Evolutionary conservation across 2,329 filamentous ascomycete genomes (phyloP).

Genomic region (Sordariomycetes sp.): DNA sequence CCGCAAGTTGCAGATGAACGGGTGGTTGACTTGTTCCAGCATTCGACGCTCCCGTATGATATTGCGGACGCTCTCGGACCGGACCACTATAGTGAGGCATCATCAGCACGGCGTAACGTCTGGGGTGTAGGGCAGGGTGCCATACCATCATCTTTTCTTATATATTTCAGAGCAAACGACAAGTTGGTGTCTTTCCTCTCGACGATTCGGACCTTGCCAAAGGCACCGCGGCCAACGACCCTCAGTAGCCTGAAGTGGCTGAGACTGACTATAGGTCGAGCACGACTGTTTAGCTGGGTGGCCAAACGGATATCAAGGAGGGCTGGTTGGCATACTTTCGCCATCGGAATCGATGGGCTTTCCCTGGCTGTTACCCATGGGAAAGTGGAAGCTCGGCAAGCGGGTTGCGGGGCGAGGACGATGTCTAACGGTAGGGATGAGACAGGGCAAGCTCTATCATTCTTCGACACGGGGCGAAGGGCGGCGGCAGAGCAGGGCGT

Average conservation of each 20-base stretch:
- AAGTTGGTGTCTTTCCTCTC: slow-evolving; percentile 92
- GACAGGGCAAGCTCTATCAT: background rate
- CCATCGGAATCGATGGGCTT: slow-evolving; percentile 88
- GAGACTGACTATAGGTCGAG: slow-evolving; percentile 61
- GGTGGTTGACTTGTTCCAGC: slow-evolving; percentile 96
- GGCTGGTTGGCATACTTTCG: slow-evolving; percentile 52
- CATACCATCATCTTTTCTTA: slow-evolving; percentile 93
- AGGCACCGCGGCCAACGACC: slow-evolving; percentile 94
- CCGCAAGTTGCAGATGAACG: slow-evolving; percentile 94
- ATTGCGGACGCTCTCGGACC: slow-evolving; percentile 94
- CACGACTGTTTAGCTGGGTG: background rate
- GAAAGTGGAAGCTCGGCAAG: background rate
- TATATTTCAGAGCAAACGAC: slow-evolving; percentile 96
- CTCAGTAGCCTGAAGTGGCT: slow-evolving; percentile 94
- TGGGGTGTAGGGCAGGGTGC: background rate
- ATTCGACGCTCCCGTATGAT: slow-evolving; percentile 96
- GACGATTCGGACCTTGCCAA: slow-evolving; percentile 97
- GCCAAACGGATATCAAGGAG: background rate
- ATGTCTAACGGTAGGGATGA: background rate
- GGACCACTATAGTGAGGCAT: slow-evolving; percentile 56
- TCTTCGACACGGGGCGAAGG: background rate
- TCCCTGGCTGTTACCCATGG: slow-evolving; percentile 93
- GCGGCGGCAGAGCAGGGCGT: background rate
- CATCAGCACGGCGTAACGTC: background rate
- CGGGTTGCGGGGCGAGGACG: background rate